These are phyloP conservation scores for Glycyrrhiza uralensis DNA, from an alignment of 306 rosid genomes.

Conservation along the genomic window DNA sequence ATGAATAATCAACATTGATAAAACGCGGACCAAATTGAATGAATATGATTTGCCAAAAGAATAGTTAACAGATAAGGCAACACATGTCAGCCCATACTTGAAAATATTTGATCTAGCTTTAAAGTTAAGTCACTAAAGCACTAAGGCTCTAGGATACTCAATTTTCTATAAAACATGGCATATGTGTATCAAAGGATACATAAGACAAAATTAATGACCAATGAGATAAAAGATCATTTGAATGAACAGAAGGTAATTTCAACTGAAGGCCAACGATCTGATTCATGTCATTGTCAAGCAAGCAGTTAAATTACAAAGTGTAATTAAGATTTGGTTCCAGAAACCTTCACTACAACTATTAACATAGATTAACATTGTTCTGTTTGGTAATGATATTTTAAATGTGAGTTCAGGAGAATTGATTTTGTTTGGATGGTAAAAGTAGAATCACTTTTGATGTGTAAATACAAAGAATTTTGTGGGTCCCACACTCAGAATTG, in stretches of 20 bases:
- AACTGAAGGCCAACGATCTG: not conserved
- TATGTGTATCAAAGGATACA: not conserved
- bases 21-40: slow-evolving; percentile 7
- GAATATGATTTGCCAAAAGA: not conserved
- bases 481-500: too few relatives aligned
- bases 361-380: slow-evolving; percentile 3
- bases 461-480: too few relatives aligned
- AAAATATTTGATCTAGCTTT: not conserved
- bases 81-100: not conserved
- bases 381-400: not conserved
- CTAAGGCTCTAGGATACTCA: not conserved
- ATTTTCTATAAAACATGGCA: not conserved
- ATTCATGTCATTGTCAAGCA: not conserved
- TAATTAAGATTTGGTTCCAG: not conserved
- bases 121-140: not conserved
- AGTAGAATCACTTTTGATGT: too few relatives aligned
- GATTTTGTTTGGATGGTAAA: too few relatives aligned
- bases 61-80: not conserved
- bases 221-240: not conserved
- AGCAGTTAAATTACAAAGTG: not conserved
- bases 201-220: not conserved
- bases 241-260: not conserved
- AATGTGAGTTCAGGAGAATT: too few relatives aligned
- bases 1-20: not conserved
- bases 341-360: not conserved